Evolutionary conservation across 192 early-diverging fungal species (phyloP), one percentile per base, ranked within the genome.

Genomic region (Coemansia sp.): DNA sequence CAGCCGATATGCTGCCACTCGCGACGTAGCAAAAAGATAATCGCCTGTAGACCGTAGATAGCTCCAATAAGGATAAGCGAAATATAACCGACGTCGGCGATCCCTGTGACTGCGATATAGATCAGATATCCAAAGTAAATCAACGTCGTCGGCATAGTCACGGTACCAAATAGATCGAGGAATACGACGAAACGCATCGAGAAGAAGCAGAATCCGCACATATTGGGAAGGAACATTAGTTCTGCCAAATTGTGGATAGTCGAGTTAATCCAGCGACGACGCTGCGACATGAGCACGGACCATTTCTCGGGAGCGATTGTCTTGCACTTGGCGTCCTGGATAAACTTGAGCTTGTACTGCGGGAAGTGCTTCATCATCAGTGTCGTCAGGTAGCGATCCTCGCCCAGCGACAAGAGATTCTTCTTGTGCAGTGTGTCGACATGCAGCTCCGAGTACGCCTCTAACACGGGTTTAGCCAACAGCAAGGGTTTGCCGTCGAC

Each of bases 181-280:
- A 98, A 92, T 13, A 99, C 95, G 31, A 99, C 89, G 75, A 99
- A 98, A 53, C 95, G 90, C 96, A 99, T 98, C 5, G 96, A 97
- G 82, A 99, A 95, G 80, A 93, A 99, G 85, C 94, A 97, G 84
- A 95, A 95, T 4, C 96, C 96, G 69, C 97, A 99, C 81, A 99
- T 88, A 74, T 97, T 87, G 2, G 90, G 86, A 27, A 98, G 69
- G 66, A 91, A 88, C 64, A 97, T 74, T 9, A 99, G 87, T 81
- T 99, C 97, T 33, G 95, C 83, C 74, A 98, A 75, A 73, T 99
- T 99, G 80, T 99, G 97, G 20, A 99, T 90, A 0, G 97, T 99
- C 15, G 96, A 98, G 86, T 99, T 99, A 86, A 99, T 99, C 97
- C 97, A 99, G 16, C 97, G 92, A 74, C 97, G 93, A 24, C 97